These are phyloP conservation scores for Candida anutae DNA, from an alignment of 1,139 yeast species.

Conservation along the genomic window DNA sequence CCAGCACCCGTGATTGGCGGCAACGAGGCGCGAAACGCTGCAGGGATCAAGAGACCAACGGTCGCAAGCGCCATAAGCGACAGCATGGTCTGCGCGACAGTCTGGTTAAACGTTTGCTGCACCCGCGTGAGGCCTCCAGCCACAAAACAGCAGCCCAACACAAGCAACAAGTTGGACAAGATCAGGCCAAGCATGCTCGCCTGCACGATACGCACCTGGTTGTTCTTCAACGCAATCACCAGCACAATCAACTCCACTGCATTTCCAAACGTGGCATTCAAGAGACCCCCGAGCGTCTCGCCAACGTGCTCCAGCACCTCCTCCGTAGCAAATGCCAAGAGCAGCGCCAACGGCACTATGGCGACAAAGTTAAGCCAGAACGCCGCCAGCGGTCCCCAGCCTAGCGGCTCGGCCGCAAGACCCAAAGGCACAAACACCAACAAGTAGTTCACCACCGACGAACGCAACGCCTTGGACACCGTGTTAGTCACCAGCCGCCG, in stretches of 20 bases:
- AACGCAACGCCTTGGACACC: conserved; percentile 31
- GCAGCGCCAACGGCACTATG: conserved; percentile 86
- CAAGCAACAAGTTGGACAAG: conserved; percentile 77
- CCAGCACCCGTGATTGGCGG: no score
- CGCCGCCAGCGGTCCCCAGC: conserved; percentile 49
- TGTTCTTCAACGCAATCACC: conserved; percentile 74
- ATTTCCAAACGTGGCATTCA: conserved; percentile 95
- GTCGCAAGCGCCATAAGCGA: conserved; percentile 88
- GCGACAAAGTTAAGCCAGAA: conserved; percentile 81
- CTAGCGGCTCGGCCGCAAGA: conserved; percentile 56
- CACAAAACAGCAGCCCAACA: conserved; percentile 89
- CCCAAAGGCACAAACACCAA: conserved; percentile 85
- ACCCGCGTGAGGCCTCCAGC: conserved; percentile 86
- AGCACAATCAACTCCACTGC: conserved; percentile 88
- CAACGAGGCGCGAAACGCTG: conserved; percentile 86
- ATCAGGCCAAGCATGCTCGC: conserved; percentile 96
- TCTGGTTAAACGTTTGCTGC: conserved; percentile 86
- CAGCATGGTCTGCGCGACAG: conserved; percentile 97
- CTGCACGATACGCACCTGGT: conserved; percentile 89
- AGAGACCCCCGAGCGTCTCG: conserved; percentile 80
- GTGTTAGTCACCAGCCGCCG: conserved; percentile 3
- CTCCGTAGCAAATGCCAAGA: conserved; percentile 87
- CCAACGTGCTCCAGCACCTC: conserved; percentile 84
- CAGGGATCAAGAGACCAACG: conserved; percentile 84
- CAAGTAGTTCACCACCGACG: conserved; percentile 73